These are phyloP conservation scores for Neotropicomus parvogracilis DNA, from an alignment of 1,284 basidiomycete species.

Conservation along the genomic window DNA sequence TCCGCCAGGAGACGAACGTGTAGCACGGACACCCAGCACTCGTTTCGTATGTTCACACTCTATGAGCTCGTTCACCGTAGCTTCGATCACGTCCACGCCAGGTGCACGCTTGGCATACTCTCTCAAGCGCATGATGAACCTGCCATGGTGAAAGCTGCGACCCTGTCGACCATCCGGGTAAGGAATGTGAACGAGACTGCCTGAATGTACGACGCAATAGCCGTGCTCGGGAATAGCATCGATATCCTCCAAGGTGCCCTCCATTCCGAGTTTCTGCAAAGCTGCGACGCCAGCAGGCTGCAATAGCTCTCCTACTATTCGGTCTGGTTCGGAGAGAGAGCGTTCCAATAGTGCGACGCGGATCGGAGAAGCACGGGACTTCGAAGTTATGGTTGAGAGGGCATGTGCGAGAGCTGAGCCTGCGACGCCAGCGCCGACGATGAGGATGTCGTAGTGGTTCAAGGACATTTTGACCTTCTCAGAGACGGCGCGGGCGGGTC, in stretches of 20 bases:
- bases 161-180: slow-evolving; percentile 77
- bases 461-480: slow-evolving; percentile 16
- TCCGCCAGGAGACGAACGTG: slow-evolving; percentile 30
- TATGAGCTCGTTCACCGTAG: slow-evolving; percentile 74
- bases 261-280: slow-evolving; percentile 75
- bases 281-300: slow-evolving; percentile 91
- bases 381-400: slow-evolving; percentile 47
- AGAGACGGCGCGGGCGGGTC: not conserved
- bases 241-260: slow-evolving; percentile 75
- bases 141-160: slow-evolving; percentile 92
- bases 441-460: slow-evolving; percentile 66
- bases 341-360: slow-evolving; percentile 84
- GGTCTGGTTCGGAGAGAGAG: slow-evolving; percentile 88
- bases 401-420: slow-evolving; percentile 76
- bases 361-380: slow-evolving; percentile 52
- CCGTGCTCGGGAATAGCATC: slow-evolving; percentile 85
- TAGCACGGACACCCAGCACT: slow-evolving; percentile 63
- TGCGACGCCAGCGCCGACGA: slow-evolving; percentile 89
- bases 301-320: slow-evolving; percentile 95
- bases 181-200: slow-evolving; percentile 76
- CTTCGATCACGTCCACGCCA: slow-evolving; percentile 77
- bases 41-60: slow-evolving; percentile 54
- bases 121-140: slow-evolving; percentile 81
- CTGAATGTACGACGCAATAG: slow-evolving; percentile 79
- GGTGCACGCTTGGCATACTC: slow-evolving; percentile 57